Conservation (phyloP, 805 yeast genomes). For the Saccharomycopsis capsularis region DNA sequence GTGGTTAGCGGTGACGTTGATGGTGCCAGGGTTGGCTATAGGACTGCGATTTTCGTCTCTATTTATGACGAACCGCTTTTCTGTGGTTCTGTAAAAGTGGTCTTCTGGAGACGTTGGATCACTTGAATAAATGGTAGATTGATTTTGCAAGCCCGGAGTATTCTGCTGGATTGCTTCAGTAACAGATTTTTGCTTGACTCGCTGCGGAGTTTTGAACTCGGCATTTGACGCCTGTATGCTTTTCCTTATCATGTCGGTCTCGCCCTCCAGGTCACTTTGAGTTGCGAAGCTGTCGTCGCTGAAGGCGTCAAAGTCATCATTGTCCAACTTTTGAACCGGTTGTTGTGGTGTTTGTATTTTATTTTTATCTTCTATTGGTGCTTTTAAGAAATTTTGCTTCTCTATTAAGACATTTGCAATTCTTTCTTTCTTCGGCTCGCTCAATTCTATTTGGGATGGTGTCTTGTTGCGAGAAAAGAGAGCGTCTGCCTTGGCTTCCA, state of each 20-base stretch:
- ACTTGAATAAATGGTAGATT: background rate
- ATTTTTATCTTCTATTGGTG: background rate
- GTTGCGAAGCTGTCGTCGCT: background rate
- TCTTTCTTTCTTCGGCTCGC: background rate
- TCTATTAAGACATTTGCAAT: background rate
- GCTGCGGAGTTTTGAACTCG: too few species aligned
- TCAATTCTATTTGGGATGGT: background rate
- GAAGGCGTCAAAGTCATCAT: too few species aligned
- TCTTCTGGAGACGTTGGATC: conserved; percentile 8
- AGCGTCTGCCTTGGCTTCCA: too few species aligned
- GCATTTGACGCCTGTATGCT: too few species aligned
- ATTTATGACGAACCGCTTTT: background rate
- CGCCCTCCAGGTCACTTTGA: background rate
- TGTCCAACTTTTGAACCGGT: too few species aligned
- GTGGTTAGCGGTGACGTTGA: background rate
- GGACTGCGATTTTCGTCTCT: background rate
- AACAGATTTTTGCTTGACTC: background rate
- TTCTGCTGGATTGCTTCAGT: background rate
- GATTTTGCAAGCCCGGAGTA: background rate
- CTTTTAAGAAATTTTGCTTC: too few species aligned
- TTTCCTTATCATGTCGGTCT: too few species aligned
- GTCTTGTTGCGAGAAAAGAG: too few species aligned
- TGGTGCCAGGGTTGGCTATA: background rate
- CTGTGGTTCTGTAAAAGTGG: conserved; percentile 1
- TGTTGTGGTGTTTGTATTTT: too few species aligned